These are phyloP conservation scores for Capronia americana DNA, from an alignment of 2,329 filamentous ascomycete species.

Conservation along the genomic window DNA sequence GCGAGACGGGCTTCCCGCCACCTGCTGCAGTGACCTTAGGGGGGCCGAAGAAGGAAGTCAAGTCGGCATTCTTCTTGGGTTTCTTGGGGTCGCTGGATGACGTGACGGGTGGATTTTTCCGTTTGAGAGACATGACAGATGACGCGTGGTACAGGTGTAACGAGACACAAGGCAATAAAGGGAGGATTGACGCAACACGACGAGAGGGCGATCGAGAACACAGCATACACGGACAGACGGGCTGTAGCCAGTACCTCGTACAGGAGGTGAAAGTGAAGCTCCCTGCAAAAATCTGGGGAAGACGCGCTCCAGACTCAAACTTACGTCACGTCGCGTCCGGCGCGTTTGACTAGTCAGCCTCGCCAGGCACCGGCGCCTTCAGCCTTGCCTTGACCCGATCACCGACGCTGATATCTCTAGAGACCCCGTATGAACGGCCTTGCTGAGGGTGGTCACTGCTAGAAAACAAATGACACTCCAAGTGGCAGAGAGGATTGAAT, in stretches of 20 bases:
- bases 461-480: not conserved
- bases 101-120: constrained; percentile 31
- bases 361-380: not conserved
- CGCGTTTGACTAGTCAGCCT: not conserved
- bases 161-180: not conserved
- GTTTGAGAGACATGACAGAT: constrained; percentile 34
- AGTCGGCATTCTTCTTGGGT: constrained; percentile 74
- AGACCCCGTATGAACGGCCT: not conserved
- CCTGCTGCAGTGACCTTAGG: constrained; percentile 60
- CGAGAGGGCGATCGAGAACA: not conserved
- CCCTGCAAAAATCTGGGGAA: not conserved
- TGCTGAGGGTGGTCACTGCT: not conserved
- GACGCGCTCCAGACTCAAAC: constrained; percentile 1
- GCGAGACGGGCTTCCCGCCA: constrained; percentile 39
- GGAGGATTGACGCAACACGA: not conserved
- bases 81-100: constrained; percentile 67
- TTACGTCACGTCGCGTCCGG: not conserved
- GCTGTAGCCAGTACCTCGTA: not conserved
- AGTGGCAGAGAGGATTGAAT: not conserved
- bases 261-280: not conserved
- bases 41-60: constrained; percentile 85
- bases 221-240: constrained; percentile 10
- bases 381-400: not conserved
- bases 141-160: not conserved
- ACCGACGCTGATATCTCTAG: too few species aligned